phyloP scores from a whole-genome alignment of 495 filamentous ascomycete genomes.

The Parathielavia appendiculata region DNA sequence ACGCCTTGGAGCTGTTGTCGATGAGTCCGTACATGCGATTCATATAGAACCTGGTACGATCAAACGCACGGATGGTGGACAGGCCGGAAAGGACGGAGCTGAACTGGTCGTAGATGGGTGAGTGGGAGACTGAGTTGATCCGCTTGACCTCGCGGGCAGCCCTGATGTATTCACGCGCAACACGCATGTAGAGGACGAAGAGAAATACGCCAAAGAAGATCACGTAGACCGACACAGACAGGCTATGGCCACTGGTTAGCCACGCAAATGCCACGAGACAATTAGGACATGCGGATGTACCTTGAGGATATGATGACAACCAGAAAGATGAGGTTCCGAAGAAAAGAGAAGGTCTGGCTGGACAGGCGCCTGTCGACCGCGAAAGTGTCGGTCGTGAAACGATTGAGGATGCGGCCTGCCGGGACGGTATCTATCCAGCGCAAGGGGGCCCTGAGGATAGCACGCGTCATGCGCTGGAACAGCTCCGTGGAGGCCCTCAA shows the following conservation, averaged over 20 bases:
- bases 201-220: slow-evolving; percentile 27
- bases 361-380: slow-evolving; percentile 36
- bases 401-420: slow-evolving; percentile 47
- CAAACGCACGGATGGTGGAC: slow-evolving; percentile 61
- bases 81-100: slow-evolving; percentile 55
- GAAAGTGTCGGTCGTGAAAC: slow-evolving; percentile 45
- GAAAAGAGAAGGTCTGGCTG: slow-evolving; percentile 17
- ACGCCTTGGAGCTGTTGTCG: slow-evolving; percentile 48
- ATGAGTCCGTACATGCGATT: slow-evolving; percentile 51
- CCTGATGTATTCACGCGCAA: slow-evolving; percentile 47
- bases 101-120: slow-evolving; percentile 61
- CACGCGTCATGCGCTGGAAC: slow-evolving; percentile 37
- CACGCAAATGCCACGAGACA: neutral
- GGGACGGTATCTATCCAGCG: slow-evolving; percentile 48
- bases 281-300: slow-evolving; percentile 7
- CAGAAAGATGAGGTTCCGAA: slow-evolving; percentile 17
- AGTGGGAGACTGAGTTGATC: slow-evolving; percentile 55
- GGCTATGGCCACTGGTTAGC: slow-evolving; percentile 1
- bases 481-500: slow-evolving; percentile 36
- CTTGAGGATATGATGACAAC: slow-evolving; percentile 27
- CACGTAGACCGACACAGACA: slow-evolving; percentile 24
- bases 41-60: slow-evolving; percentile 48
- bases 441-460: slow-evolving; percentile 46
- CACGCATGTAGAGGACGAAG: slow-evolving; percentile 21
- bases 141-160: slow-evolving; percentile 62